Conservation (phyloP, 2,329 filamentous ascomycete genomes). For the Hypoxylon sp. region DNA sequence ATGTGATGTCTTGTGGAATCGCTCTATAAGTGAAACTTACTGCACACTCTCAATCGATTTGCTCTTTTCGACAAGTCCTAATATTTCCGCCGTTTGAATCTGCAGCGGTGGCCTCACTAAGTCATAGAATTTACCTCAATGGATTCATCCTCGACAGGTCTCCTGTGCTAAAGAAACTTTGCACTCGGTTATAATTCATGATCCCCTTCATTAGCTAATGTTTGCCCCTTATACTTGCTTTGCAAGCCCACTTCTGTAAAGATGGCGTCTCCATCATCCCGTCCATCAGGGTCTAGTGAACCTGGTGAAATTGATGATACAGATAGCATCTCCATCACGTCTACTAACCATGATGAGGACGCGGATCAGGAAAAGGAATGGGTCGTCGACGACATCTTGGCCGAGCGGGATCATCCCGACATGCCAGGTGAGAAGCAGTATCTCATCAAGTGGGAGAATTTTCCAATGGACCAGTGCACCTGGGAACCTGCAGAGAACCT, state of each 20-base stretch:
- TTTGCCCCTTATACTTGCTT: not conserved
- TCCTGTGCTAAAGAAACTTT: not conserved
- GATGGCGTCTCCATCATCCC: slow-evolving; percentile 32
- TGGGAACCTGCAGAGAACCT: slow-evolving; percentile 69
- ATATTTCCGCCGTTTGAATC: not conserved
- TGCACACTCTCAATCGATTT: not conserved
- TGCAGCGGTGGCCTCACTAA: not conserved
- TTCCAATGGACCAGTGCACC: slow-evolving; percentile 68
- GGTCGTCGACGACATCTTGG: slow-evolving; percentile 68
- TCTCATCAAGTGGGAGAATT: slow-evolving; percentile 76
- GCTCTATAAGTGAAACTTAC: not conserved
- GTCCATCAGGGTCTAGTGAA: slow-evolving; percentile 24
- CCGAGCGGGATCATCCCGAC: slow-evolving; percentile 57
- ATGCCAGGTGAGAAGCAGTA: slow-evolving; percentile 60
- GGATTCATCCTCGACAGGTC: not conserved
- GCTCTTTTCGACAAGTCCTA: not conserved
- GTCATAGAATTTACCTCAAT: not conserved
- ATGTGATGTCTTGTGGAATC: not conserved
- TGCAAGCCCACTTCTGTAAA: slow-evolving; percentile 1
- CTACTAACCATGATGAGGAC: slow-evolving; percentile 57
- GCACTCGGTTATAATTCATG: not conserved
- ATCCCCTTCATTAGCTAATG: not conserved
- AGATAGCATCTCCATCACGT: slow-evolving; percentile 70
- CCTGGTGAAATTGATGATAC: slow-evolving; percentile 57
- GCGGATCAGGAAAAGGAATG: slow-evolving; percentile 63